Conservation (phyloP, 2,329 filamentous ascomycete species). For the Cladorrhinum sp. region DNA sequence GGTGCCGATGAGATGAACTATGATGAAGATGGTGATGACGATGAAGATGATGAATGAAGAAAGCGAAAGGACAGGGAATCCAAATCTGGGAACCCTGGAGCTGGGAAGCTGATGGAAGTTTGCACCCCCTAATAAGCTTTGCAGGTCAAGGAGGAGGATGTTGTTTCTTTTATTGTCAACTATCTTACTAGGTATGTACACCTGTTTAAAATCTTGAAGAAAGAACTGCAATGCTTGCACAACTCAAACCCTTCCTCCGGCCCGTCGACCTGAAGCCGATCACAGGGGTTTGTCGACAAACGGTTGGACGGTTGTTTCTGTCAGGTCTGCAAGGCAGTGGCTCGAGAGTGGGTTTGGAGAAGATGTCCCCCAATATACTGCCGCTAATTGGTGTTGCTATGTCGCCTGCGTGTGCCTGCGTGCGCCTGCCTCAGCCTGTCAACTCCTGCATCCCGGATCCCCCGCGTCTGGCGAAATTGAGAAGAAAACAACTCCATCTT, state of each 20-base stretch:
- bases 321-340: slow-evolving; percentile 4
- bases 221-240: background rate
- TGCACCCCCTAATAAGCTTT: background rate
- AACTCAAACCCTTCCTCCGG: background rate
- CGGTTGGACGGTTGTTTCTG: background rate
- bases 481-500: slow-evolving; percentile 12
- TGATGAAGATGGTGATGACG: too few species aligned
- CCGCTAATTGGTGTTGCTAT: slow-evolving; percentile 15
- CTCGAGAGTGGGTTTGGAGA: slow-evolving; percentile 5
- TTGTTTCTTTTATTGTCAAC: background rate
- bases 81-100: background rate
- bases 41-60: too few species aligned
- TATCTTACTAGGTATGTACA: background rate
- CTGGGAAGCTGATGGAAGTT: background rate
- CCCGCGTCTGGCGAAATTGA: slow-evolving; percentile 13
- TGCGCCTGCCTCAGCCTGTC: background rate
- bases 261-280: background rate
- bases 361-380: slow-evolving; percentile 20
- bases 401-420: background rate
- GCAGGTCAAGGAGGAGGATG: background rate
- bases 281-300: background rate
- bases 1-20: background rate
- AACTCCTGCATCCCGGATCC: background rate
- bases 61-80: background rate
- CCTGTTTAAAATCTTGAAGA: background rate